These are phyloP conservation scores for Candida insectorum DNA, from an alignment of 805 yeast genomes.

Conservation along the genomic window DNA sequence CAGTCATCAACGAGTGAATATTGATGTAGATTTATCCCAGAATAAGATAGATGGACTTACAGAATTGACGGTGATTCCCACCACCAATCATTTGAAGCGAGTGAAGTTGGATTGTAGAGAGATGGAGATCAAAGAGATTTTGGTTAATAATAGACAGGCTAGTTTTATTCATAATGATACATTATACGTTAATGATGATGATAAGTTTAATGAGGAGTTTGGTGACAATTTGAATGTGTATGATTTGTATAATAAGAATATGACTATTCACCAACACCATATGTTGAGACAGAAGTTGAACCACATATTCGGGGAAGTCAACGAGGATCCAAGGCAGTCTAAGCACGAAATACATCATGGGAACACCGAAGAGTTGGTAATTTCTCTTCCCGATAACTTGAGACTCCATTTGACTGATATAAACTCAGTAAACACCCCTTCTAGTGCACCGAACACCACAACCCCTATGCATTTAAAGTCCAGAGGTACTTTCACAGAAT, in stretches of 20 bases:
- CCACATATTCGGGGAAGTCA: slow-evolving; percentile 49
- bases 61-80: slow-evolving; percentile 77
- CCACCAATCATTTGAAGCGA: slow-evolving; percentile 51
- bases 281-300: slow-evolving; percentile 50
- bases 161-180: slow-evolving; percentile 56
- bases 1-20: slow-evolving; percentile 77
- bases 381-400: slow-evolving; percentile 63
- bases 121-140: slow-evolving; percentile 58
- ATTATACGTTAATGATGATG: slow-evolving; percentile 37
- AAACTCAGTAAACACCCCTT: slow-evolving; percentile 24
- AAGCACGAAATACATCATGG: slow-evolving; percentile 15
- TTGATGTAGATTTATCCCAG: slow-evolving; percentile 75
- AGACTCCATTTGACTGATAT: slow-evolving; percentile 46
- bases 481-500: slow-evolving; percentile 30
- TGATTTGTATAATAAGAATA: slow-evolving; percentile 41
- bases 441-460: slow-evolving; percentile 23
- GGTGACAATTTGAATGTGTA: slow-evolving; percentile 23
- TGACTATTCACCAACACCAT: slow-evolving; percentile 56
- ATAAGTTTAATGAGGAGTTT: slow-evolving; percentile 24
- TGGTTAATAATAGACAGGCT: slow-evolving; percentile 54
- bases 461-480: slow-evolving; percentile 36
- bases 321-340: slow-evolving; percentile 22
- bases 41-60: slow-evolving; percentile 66
- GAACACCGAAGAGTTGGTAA: slow-evolving; percentile 61
- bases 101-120: slow-evolving; percentile 81